A percentile compares a stretch with the other conserved stretches of the same genome.
Evolutionary conservation across 2,329 filamentous ascomycete genomes (phyloP).

Genomic region (Penicillium hordei): DNA sequence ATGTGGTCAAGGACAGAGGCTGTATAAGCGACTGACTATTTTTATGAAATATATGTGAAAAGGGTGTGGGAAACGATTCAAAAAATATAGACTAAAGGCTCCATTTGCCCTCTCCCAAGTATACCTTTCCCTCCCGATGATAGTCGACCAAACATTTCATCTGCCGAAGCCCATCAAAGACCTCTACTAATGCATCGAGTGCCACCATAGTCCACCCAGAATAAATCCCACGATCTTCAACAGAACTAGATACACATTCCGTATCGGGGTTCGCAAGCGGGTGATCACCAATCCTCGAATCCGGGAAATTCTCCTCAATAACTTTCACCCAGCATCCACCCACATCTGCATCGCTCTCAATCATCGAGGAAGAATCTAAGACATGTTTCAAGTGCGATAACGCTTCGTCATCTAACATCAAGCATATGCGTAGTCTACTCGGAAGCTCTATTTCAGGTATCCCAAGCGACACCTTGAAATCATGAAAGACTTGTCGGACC

Average conservation of each 20-base stretch:
- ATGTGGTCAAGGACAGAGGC: too few relatives aligned
- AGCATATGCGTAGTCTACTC: constrained; percentile 26
- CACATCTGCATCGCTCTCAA: constrained; percentile 13
- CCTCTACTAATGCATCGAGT: constrained; percentile 28
- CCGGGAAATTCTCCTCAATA: constrained; percentile 33
- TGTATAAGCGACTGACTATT: too few relatives aligned
- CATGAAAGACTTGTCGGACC: constrained; percentile 28
- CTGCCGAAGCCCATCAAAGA: constrained; percentile 27
- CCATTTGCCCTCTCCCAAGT: constrained; percentile 29
- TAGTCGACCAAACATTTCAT: constrained; percentile 26
- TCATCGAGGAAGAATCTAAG: constrained; percentile 15
- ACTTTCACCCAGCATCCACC: constrained; percentile 27
- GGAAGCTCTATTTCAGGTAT: constrained; percentile 30
- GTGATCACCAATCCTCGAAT: constrained; percentile 18
- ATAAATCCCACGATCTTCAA: constrained; percentile 17
- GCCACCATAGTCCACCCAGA: constrained; percentile 29
- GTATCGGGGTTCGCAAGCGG: constrained; percentile 4
- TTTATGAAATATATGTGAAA: too few relatives aligned
- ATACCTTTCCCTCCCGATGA: constrained; percentile 24
- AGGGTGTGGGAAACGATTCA: not conserved
- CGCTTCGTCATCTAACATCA: constrained; percentile 30
- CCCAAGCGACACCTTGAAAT: constrained; percentile 30
- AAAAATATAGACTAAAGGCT: not conserved
- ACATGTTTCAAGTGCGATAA: constrained; percentile 20
- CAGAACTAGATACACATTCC: not conserved